These are phyloP conservation scores for Mycena chlorophos DNA, from an alignment of 768 basidiomycete genomes.

Conservation along the genomic window DNA sequence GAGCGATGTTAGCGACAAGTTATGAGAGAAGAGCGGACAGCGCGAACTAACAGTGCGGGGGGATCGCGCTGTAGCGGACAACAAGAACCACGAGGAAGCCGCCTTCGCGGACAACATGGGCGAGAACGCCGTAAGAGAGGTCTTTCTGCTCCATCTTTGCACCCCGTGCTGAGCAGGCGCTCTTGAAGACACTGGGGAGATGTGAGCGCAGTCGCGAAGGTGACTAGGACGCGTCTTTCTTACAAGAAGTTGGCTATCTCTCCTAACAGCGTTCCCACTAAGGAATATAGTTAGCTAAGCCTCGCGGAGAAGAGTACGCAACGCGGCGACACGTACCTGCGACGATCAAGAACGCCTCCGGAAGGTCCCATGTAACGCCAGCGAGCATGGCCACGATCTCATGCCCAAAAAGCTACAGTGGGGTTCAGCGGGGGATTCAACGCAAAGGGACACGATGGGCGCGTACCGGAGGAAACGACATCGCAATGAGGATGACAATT, in stretches of 20 bases:
- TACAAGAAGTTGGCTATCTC: slow-evolving; percentile 62
- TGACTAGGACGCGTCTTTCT: not conserved
- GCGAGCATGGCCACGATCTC: slow-evolving; percentile 24
- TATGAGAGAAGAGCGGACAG: not conserved
- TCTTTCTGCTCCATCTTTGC: slow-evolving; percentile 45
- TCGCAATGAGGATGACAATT: slow-evolving; percentile 57
- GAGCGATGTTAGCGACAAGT: too few relatives aligned
- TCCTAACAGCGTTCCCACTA: slow-evolving; percentile 57
- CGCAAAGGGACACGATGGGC: slow-evolving; percentile 43
- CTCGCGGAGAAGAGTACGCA: not conserved
- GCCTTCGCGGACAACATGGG: slow-evolving; percentile 59
- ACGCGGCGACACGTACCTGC: slow-evolving; percentile 22
- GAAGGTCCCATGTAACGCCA: slow-evolving; percentile 6
- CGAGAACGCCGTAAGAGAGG: slow-evolving; percentile 36
- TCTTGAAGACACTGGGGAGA: slow-evolving; percentile 52
- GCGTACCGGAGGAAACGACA: slow-evolving; percentile 11
- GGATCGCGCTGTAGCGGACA: slow-evolving; percentile 47
- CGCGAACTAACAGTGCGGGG: slow-evolving; percentile 16
- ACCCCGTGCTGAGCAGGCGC: slow-evolving; percentile 51
- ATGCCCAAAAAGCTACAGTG: slow-evolving; percentile 56
- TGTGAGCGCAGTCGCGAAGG: not conserved
- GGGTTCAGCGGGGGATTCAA: slow-evolving; percentile 56
- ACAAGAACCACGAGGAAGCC: slow-evolving; percentile 62
- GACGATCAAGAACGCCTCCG: slow-evolving; percentile 52
- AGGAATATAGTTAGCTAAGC: not conserved